These are phyloP conservation scores for Pezizomycotina sp. DNA, from an alignment of 2,329 filamentous ascomycete species.

Conservation along the genomic window DNA sequence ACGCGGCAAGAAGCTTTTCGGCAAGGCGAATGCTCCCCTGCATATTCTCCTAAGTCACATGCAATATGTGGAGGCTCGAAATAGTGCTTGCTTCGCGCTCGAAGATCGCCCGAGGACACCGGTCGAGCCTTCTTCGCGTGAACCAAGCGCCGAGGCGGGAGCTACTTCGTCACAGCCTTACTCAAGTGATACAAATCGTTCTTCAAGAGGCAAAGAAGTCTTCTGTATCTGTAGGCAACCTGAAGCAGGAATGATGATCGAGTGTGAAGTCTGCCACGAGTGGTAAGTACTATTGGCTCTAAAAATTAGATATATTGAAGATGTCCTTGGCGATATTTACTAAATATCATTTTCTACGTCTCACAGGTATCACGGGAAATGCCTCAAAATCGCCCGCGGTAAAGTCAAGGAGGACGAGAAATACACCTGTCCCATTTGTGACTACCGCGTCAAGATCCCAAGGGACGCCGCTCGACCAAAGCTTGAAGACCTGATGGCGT, in stretches of 20 bases:
- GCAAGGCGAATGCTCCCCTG: constrained; percentile 89
- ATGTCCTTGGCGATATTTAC: background rate
- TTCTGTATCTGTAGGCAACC: constrained; percentile 91
- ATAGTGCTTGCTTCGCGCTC: constrained; percentile 80
- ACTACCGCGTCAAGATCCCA: constrained; percentile 92
- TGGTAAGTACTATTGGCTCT: constrained; percentile 45
- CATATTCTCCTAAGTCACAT: constrained; percentile 93
- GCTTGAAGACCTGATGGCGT: constrained; percentile 68
- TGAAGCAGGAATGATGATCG: constrained; percentile 98
- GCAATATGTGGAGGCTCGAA: constrained; percentile 79
- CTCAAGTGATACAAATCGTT: constrained; percentile 29
- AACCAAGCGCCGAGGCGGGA: constrained; percentile 44
- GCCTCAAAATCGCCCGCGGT: constrained; percentile 87
- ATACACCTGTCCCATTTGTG: constrained; percentile 94
- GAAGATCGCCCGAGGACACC: constrained; percentile 76
- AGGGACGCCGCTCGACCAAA: constrained; percentile 91
- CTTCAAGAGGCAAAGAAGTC: constrained; percentile 61
- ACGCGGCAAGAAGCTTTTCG: constrained; percentile 91
- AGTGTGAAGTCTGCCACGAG: constrained; percentile 94
- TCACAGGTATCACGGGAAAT: constrained; percentile 85
- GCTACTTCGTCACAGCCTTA: constrained; percentile 13
- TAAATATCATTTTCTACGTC: constrained; percentile 24
- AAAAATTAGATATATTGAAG: constrained; percentile 2
- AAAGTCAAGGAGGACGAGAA: constrained; percentile 98
- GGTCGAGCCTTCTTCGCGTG: constrained; percentile 78